These are phyloP conservation scores for Pyricularia grisea DNA, from an alignment of 2,329 filamentous ascomycete genomes.

Conservation along the genomic window DNA sequence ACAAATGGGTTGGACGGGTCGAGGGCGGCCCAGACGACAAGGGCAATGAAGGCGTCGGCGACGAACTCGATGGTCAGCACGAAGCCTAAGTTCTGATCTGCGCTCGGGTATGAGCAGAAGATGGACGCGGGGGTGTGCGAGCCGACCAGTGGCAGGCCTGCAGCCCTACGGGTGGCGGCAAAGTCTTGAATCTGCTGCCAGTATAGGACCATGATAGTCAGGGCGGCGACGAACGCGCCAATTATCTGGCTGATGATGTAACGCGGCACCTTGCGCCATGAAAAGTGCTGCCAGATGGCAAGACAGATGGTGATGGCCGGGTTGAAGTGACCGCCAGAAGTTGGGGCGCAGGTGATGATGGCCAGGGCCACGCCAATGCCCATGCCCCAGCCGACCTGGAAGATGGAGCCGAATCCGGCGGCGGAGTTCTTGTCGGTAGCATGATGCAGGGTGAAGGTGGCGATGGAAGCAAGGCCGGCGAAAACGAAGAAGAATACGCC, in stretches of 20 bases:
- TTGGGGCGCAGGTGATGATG: slow-evolving; percentile 45
- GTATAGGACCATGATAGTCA: slow-evolving; percentile 47
- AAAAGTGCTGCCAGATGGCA: slow-evolving; percentile 46
- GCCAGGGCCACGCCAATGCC: slow-evolving; percentile 49
- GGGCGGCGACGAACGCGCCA: slow-evolving; percentile 43
- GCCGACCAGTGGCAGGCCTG: slow-evolving; percentile 20
- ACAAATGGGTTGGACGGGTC: slow-evolving; percentile 52
- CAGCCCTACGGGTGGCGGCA: slow-evolving; percentile 19
- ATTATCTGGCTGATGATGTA: slow-evolving; percentile 49
- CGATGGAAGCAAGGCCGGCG: slow-evolving; percentile 42
- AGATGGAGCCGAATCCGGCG: slow-evolving; percentile 32
- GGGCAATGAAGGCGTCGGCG: slow-evolving; percentile 44
- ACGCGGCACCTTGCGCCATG: slow-evolving; percentile 45
- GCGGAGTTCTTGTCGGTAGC: slow-evolving; percentile 21
- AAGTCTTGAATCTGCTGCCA: slow-evolving; percentile 32
- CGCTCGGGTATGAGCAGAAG: slow-evolving; percentile 41
- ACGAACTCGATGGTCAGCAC: slow-evolving; percentile 52
- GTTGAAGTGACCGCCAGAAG: slow-evolving; percentile 43
- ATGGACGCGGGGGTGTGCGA: slow-evolving; percentile 42
- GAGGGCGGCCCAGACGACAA: slow-evolving; percentile 47
- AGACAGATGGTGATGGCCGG: slow-evolving; percentile 37
- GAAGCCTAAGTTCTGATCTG: slow-evolving; percentile 43
- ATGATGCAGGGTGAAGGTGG: slow-evolving; percentile 38
- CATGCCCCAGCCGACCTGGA: slow-evolving; percentile 46
- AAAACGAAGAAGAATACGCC: slow-evolving; percentile 49